phyloP scores from a whole-genome alignment of 2,329 filamentous ascomycete genomes.

The Hypoxylon sp. region DNA sequence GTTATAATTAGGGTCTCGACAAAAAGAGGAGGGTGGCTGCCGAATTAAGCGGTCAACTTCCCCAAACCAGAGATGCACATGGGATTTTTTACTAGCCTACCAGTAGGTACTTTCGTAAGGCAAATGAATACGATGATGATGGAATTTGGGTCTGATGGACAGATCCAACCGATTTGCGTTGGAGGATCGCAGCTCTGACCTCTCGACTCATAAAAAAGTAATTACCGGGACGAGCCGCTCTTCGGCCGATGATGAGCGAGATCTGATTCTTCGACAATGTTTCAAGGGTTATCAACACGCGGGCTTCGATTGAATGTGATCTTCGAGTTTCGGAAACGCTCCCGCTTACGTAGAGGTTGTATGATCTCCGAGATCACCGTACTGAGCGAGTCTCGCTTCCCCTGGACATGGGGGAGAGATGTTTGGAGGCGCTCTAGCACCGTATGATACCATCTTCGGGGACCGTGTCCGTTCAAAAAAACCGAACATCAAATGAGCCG shows the following conservation, averaged over 20 bases:
- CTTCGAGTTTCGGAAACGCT: constrained; percentile 38
- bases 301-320: constrained; percentile 21
- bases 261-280: constrained; percentile 30
- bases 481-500: constrained; percentile 33
- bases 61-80: constrained; percentile 8
- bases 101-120: background rate
- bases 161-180: background rate
- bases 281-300: constrained; percentile 31
- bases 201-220: constrained; percentile 2
- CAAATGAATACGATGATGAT: background rate
- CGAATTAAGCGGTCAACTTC: constrained; percentile 20
- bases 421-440: constrained; percentile 18
- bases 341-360: constrained; percentile 39
- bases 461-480: constrained; percentile 25
- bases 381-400: constrained; percentile 26
- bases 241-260: constrained; percentile 5
- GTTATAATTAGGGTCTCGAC: constrained; percentile 28
- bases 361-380: constrained; percentile 39
- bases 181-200: constrained; percentile 1
- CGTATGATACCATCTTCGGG: background rate
- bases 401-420: constrained; percentile 1
- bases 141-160: background rate
- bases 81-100: background rate
- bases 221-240: constrained; percentile 5
- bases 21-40: background rate